Base-by-base conservation (phyloP, 2,329 filamentous ascomycete genomes). In the Fusarium hostae region DNA sequence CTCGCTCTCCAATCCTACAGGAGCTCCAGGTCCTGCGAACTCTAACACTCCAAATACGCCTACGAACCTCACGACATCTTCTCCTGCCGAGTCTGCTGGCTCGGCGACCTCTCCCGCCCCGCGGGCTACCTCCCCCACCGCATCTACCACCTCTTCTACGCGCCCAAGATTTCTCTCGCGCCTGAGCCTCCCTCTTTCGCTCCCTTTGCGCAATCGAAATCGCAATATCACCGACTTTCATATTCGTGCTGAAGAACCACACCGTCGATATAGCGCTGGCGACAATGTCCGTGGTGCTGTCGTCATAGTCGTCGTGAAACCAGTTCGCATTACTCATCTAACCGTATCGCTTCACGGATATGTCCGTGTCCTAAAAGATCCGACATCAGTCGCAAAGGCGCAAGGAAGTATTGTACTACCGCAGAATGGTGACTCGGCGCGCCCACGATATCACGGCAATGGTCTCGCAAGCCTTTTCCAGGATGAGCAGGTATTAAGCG, bases 391-490 rank as follows among this genome's bases (percentile, higher is more conserved):
- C 59, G 82, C 84, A 68, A 87, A 87, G 65, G 85, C 86, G 62
- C 83, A 86, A 58, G 79, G 81, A 59, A 75, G 82, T 69, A 84
- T 84, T 50, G 82, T 84, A 9, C 78, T 84, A 26, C 78, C 82
- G 26, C 75, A 80, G 78, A 72, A 80, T 73, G 75, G 81, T 75
- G 68, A 80, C 77, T 82, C 75, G 63, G 76, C 72, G 30, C 82
- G 81, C 32, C 81, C 84, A 24, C 86, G 86, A 71, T 93, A 93
- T 77, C 91, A 91, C 77, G 91, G 91, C 75, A 93, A 93, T 82
- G 92, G 93, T 35, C 90, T 93, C 75, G 92, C 91, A n/a, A 92
- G 91, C 44, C 84, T 96, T 48, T 96, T 95, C 77, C 91, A 94
- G 80, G 93, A 96, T 77, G 93, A 96, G 82, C 87, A 91, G 78